Base-by-base conservation (phyloP, 2,329 filamentous ascomycete species). In the Tolypocladium ophioglossoides region DNA sequence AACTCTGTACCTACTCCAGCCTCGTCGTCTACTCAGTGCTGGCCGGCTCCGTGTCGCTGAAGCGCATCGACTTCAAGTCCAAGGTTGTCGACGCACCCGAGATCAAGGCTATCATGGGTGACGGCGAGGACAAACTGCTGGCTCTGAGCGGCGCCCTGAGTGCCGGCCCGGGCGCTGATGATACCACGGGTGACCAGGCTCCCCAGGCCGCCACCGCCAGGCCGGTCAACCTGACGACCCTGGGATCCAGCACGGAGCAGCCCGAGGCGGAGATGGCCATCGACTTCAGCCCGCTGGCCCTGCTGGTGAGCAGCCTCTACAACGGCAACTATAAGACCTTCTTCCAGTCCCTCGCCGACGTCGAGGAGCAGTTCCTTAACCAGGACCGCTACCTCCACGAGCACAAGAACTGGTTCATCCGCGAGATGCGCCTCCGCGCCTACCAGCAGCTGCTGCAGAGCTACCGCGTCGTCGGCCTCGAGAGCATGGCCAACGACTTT, bases 71-170 rank as follows among this genome's bases (percentile, higher is more conserved):
- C 72, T 99, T 99, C 82, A 99, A 99, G 79, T 89, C 89, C 61
- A 97, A 97, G 78, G 94, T 99, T 30, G 92, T 99, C 41, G 94
- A 99, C 70, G 94, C 94, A 9, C 92, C 94, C 14, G 94, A 99
- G 74, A 96, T 99, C 75, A 95, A 94, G 75, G 94, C 94, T 39
- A 95, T 99, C 59, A 83, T 99, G 27, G 94, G 92, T 55, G 86
- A 92, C 62, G 86, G 86, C 27, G 88, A 95, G 63, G 91, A 96
- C 67, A 92, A 92, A 72, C 76, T 96, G 53, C 79, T 90, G 35
- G 91, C 90, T 0, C 76, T 96, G 24, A 84, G 85, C 34, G 91
- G 91, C 20, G 85, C 87, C 35, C 74, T 91, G 53, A 94, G 90
- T 1, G 86, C 90, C 4, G 90, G 91, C 1, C 88, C 89, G 2